Evolutionary conservation across 805 yeast species (phyloP), one percentile per base, ranked within the genome.

Genomic region (Saturnispora galanensis): DNA sequence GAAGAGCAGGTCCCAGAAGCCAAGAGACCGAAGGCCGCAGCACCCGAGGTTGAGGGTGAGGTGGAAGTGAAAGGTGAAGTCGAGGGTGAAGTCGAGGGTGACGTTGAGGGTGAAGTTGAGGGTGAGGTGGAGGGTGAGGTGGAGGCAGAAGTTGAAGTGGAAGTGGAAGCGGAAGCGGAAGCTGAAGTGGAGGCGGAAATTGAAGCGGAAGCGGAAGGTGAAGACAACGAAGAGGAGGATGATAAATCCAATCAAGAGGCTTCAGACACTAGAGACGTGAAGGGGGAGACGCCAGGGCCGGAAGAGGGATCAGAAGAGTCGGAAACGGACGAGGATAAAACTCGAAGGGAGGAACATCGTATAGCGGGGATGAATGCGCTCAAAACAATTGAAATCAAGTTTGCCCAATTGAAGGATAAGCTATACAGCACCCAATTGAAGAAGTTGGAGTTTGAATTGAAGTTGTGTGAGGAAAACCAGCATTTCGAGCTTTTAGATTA

Each of bases 401-500:
- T 89, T 69, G 97, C 97, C 6, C 71, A 75, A 49, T 69, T 90
- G 45, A 76, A 96, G 50, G 97, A 93, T 60, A 74, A 75, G 55
- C 67, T 93, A 41, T 90, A 84, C 62, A 88, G 83, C 48, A 95
- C 88, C 58, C 89, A 86, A 59, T 66, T 89, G 56, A 69, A 74
- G 32, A 75, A 84, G 50, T 71, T 84, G 51, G 85, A 86, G 52
- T 81, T 83, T 38, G 98, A 93, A 60, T 67, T 90, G 49, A 82
- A 82, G 55, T 76, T 90, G 73, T 89, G 97, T 64, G 66, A 81
- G 31, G 82, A 81, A 50, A 96, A 96, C 10, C 76, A 87, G 16
- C 98, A 93, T 62, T 97, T 97, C 0, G 96, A 89, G 54, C 71
- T 90, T 44, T 73, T 84, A 33, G 72, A 76, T 39, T 82, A 84